Percentiles rank a stretch among this genome's conserved stretches.
Evolutionary conservation across 2,329 filamentous ascomycete genomes (phyloP).

Genomic region (Ophiocordyceps camponoti-saundersi): DNA sequence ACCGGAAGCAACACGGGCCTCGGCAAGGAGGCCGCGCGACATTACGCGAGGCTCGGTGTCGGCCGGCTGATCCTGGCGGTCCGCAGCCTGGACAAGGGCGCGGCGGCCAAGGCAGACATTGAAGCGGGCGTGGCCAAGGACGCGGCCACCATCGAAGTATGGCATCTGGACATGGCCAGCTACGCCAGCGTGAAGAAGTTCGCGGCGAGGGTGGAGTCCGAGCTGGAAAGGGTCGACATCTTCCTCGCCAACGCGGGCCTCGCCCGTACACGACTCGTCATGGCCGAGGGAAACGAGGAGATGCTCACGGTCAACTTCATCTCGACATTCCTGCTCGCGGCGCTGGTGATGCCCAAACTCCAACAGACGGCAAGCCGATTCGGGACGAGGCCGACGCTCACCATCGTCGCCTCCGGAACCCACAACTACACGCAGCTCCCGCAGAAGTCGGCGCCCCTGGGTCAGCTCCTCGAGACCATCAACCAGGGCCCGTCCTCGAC

Average conservation of each 20-base stretch:
- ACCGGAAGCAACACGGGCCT: slow-evolving; percentile 20
- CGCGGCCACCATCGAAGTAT: slow-evolving; percentile 4
- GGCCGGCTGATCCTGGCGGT: slow-evolving; percentile 19
- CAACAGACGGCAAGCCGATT: not conserved
- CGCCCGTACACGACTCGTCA: not conserved
- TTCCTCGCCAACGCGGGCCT: not conserved
- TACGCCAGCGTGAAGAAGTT: not conserved
- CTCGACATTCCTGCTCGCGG: not conserved
- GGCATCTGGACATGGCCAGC: not conserved
- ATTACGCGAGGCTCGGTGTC: slow-evolving; percentile 14
- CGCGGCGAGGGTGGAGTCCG: not conserved
- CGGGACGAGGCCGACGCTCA: not conserved
- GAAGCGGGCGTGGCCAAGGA: slow-evolving; percentile 5
- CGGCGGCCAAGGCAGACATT: slow-evolving; percentile 20
- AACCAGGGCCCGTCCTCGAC: not conserved
- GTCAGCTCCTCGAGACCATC: not conserved
- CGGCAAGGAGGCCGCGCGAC: slow-evolving; percentile 18
- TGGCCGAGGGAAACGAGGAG: not conserved
- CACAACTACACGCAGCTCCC: not conserved
- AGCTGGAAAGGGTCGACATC: not conserved
- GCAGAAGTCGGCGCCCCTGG: not conserved
- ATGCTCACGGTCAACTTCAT: not conserved
- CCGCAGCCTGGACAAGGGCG: slow-evolving; percentile 11
- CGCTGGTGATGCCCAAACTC: not conserved
- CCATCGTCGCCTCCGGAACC: not conserved